A percentile compares a stretch with the other conserved stretches of the same genome.
Evolutionary conservation across 2,329 filamentous ascomycete species (phyloP).

Genomic region (Colletotrichum brevisporum): DNA sequence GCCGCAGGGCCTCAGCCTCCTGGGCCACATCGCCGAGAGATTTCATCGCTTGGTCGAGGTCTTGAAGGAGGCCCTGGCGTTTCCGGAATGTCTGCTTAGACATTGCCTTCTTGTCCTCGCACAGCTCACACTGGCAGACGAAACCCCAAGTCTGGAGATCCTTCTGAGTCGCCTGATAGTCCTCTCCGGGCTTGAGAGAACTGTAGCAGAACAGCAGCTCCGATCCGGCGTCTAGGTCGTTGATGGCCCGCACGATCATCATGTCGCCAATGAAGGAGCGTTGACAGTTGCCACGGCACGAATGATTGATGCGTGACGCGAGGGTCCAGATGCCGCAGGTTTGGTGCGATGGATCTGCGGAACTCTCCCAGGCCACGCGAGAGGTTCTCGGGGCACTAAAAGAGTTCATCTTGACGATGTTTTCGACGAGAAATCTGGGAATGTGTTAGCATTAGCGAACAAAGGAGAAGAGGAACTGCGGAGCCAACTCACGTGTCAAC

Average conservation of each 20-base stretch:
- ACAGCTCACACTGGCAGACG: constrained; percentile 57
- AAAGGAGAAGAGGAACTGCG: not conserved
- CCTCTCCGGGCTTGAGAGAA: constrained; percentile 38
- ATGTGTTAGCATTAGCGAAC: not conserved
- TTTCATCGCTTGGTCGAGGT: not conserved
- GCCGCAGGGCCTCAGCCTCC: constrained; percentile 16
- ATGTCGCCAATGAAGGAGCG: constrained; percentile 69
- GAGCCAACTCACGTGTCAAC: constrained; percentile 60
- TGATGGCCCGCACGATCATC: constrained; percentile 62
- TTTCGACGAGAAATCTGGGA: constrained; percentile 60
- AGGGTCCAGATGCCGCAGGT: constrained; percentile 62
- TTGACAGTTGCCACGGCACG: constrained; percentile 61
- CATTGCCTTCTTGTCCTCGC: constrained; percentile 47
- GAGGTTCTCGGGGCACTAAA: constrained; percentile 53
- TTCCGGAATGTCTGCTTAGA: constrained; percentile 25
- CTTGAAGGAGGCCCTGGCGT: constrained; percentile 37
- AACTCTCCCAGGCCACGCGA: not conserved
- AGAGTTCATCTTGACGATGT: constrained; percentile 58
- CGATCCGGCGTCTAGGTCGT: constrained; percentile 56
- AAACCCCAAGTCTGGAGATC: constrained; percentile 56
- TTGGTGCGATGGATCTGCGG: constrained; percentile 22
- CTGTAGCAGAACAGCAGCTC: constrained; percentile 62
- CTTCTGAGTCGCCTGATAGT: constrained; percentile 50
- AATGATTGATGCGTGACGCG: constrained; percentile 67
- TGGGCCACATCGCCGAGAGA: not conserved